Conservation (phyloP, 2,329 filamentous ascomycete genomes). For the Penicillium sp. region DNA sequence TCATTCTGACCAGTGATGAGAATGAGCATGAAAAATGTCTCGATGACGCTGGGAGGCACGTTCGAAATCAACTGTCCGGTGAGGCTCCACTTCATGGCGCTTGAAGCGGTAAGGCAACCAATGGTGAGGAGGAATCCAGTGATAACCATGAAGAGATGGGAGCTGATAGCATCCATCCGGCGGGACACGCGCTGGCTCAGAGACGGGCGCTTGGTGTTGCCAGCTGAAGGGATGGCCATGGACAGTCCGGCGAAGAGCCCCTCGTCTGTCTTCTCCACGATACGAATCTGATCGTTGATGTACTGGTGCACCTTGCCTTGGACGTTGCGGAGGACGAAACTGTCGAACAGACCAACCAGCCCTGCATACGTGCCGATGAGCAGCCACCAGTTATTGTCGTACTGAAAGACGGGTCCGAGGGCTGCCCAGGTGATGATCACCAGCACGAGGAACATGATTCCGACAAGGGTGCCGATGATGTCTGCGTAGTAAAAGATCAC, state of each 20-base stretch:
- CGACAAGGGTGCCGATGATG: slow-evolving; percentile 44
- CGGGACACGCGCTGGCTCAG: slow-evolving; percentile 24
- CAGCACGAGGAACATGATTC: slow-evolving; percentile 39
- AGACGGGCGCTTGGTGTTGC: slow-evolving; percentile 6
- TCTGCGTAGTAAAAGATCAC: slow-evolving; percentile 42
- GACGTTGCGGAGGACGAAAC: slow-evolving; percentile 49
- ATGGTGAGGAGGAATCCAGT: slow-evolving; percentile 26
- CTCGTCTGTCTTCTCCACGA: slow-evolving; percentile 14
- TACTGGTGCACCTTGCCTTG: slow-evolving; percentile 30
- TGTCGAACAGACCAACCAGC: slow-evolving; percentile 47
- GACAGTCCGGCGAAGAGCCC: slow-evolving; percentile 2
- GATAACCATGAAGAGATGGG: slow-evolving; percentile 31
- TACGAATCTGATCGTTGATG: slow-evolving; percentile 13
- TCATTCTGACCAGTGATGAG: slow-evolving; percentile 36
- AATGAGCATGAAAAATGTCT: slow-evolving; percentile 37
- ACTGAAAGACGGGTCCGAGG: slow-evolving; percentile 42
- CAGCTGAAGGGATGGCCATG: slow-evolving; percentile 1
- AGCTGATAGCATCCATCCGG: slow-evolving; percentile 23
- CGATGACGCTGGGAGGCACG: slow-evolving; percentile 38
- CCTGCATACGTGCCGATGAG: slow-evolving; percentile 52
- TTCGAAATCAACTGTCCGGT: slow-evolving; percentile 39
- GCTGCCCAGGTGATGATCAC: slow-evolving; percentile 42
- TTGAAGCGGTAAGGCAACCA: slow-evolving; percentile 29
- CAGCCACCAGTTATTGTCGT: slow-evolving; percentile 49
- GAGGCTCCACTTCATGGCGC: slow-evolving; percentile 32